A percentile compares a stretch with the other conserved stretches of the same genome.
Conservation (phyloP, 768 basidiomycete species). For the Hygrophorus pudorinus region DNA sequence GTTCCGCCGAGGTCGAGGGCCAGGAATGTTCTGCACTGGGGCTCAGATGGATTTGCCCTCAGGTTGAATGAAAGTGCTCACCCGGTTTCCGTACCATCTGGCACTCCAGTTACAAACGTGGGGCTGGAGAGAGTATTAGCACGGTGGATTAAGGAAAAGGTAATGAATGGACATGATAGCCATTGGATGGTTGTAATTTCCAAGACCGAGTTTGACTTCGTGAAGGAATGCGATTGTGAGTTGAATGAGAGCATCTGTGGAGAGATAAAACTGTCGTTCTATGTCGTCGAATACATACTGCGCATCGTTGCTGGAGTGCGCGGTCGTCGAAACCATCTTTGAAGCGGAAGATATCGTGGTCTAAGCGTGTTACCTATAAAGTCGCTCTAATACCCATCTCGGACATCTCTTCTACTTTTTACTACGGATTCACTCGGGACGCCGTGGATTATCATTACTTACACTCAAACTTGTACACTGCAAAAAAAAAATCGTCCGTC, state of each 20-base stretch:
- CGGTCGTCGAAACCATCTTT: not conserved
- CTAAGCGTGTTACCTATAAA: not conserved
- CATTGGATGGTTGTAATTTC: conserved; percentile 67
- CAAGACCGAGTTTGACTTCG: conserved; percentile 70
- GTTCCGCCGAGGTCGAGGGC: conserved; percentile 97
- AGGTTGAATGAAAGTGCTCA: conserved; percentile 24
- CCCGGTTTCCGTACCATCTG: conserved; percentile 92
- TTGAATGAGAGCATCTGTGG: conserved; percentile 45
- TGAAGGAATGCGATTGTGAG: conserved; percentile 74
- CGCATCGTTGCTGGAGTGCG: conserved; percentile 15
- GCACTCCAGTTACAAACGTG: conserved; percentile 91
- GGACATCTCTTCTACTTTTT: no score
- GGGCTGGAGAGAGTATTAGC: conserved; percentile 45
- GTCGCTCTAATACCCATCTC: not conserved
- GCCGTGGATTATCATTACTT: no score
- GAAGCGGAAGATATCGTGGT: not conserved
- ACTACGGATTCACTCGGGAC: no score
- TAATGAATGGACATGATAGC: conserved; percentile 75
- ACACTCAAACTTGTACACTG: no score
- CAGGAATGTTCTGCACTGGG: conserved; percentile 68
- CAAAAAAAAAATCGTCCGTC: no score
- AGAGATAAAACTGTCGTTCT: conserved; percentile 63
- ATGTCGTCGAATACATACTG: conserved; percentile 53
- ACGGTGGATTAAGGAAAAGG: not conserved
- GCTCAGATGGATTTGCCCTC: conserved; percentile 4